phyloP scores from a whole-genome alignment of 345 rosid genomes.

The Turritis glabra region DNA sequence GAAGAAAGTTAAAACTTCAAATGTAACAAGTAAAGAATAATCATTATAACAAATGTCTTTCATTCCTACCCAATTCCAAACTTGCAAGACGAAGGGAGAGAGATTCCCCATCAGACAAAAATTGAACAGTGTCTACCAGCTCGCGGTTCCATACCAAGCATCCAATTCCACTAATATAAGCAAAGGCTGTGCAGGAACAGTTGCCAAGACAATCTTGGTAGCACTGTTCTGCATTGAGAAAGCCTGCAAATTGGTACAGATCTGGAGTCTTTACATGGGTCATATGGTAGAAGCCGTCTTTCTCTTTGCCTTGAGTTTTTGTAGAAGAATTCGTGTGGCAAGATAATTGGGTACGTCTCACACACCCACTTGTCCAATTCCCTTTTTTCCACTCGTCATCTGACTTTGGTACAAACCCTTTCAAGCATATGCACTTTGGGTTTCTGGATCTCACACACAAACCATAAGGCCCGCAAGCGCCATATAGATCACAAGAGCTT shows the following conservation, averaged over 20 bases:
- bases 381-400: constrained; percentile 15
- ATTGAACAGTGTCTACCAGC: constrained; percentile 28
- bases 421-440: constrained; percentile 23
- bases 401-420: constrained; percentile 31
- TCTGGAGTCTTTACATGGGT: constrained; percentile 14
- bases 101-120: constrained; percentile 16
- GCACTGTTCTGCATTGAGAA: constrained; percentile 5
- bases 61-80: constrained; percentile 30
- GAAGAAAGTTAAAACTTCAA: background rate
- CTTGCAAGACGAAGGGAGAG: constrained; percentile 24
- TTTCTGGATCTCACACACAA: constrained; percentile 7
- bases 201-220: constrained; percentile 12
- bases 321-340: background rate
- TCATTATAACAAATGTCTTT: background rate
- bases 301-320: background rate
- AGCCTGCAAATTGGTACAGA: background rate
- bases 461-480: constrained; percentile 27
- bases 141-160: constrained; percentile 32
- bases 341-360: constrained; percentile 12
- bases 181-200: constrained; percentile 29
- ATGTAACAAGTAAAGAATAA: background rate
- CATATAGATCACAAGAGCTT: constrained; percentile 20
- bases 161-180: constrained; percentile 31
- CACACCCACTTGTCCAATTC: constrained; percentile 29
- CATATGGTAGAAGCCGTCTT: constrained; percentile 7